Evolutionary conservation across 768 basidiomycete genomes (phyloP), one percentile per base, ranked within the genome.

Genomic region (Termitomyces sp.): DNA sequence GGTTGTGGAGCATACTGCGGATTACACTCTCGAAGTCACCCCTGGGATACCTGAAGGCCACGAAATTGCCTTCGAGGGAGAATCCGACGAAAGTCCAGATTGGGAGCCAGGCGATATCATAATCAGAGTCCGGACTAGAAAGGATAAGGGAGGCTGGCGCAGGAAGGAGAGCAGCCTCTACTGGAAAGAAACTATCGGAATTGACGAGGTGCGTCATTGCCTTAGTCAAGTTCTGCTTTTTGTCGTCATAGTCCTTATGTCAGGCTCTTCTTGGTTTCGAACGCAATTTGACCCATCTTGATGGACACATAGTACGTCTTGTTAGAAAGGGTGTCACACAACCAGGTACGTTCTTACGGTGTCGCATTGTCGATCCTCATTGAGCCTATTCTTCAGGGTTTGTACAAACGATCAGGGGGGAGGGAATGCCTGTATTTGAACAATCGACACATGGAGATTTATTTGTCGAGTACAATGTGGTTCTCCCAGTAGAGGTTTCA

Each of bases 251-350:
- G 17, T 5, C 31, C 50, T 17, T 61, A 42, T 43, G 38, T 63
- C 47, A 98, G 96, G 96, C 96, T 14, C 76, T 98, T n/a, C 81
- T 99, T 31, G 97, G 97, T n/a, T 98, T 99, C 76, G 84, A 94
- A 70, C 86, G 87, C 45, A 94, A 94, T 69, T 73, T 99, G 58
- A 94, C 91, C 4, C 95, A 96, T 74, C 80, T 99, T 61, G 97
- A 98, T 69, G 96, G 94, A 5, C 90, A 90, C 70, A 74, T 80
- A 36, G 83, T 98, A 42, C 77, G 80, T 55, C 75, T 98, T 10
- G 80, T 80, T 45, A 83, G 94, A 56, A 78, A 81, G 45, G 89
- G 87, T 15, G 92, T 96, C 0, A 98, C 97, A 43, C 97, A 99
- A 70, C 97, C 97, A 65, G 90, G 93, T 86, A 62, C 67, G 80